Conservation (phyloP, 2,329 filamentous ascomycete genomes). For the Rhynchosporium agropyri region DNA sequence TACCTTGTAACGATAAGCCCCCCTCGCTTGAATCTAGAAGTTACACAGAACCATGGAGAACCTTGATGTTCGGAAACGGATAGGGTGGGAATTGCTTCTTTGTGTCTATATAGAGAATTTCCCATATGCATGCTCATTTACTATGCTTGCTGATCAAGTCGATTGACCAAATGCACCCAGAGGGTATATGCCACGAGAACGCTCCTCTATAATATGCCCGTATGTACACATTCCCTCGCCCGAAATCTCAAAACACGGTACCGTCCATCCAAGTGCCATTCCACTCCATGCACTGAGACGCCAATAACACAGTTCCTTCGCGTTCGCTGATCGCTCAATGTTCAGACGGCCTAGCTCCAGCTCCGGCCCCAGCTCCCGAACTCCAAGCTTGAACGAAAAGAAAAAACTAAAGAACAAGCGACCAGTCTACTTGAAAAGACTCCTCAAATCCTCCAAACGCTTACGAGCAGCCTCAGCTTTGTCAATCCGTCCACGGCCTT, state of each 20-base stretch:
- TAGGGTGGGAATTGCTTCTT: not conserved
- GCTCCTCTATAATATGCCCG: not conserved
- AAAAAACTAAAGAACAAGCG: not conserved
- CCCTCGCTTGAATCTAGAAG: too few relatives aligned
- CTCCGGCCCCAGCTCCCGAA: not conserved
- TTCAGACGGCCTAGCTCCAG: not conserved
- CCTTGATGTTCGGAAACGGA: too few relatives aligned
- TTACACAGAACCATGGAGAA: too few relatives aligned
- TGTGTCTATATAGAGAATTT: conserved; percentile 4
- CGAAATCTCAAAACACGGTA: not conserved
- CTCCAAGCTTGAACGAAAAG: not conserved
- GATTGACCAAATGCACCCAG: not conserved
- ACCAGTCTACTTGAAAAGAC: conserved; percentile 51
- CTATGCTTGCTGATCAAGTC: not conserved
- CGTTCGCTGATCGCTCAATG: not conserved
- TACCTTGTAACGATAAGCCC: too few relatives aligned
- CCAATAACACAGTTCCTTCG: not conserved
- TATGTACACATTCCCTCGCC: not conserved
- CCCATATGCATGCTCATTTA: not conserved
- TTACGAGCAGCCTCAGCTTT: conserved; percentile 42
- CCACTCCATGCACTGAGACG: not conserved
- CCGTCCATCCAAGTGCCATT: not conserved
- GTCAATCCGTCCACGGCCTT: conserved; percentile 37
- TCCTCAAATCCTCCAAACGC: conserved; percentile 60
- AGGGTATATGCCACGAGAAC: conserved; percentile 4